A percentile compares a stretch with the other conserved stretches of the same genome.
phyloP scores from a whole-genome alignment of 225 moss, liverwort and hornwort species.

The Physcomitrellopsis africana region DNA sequence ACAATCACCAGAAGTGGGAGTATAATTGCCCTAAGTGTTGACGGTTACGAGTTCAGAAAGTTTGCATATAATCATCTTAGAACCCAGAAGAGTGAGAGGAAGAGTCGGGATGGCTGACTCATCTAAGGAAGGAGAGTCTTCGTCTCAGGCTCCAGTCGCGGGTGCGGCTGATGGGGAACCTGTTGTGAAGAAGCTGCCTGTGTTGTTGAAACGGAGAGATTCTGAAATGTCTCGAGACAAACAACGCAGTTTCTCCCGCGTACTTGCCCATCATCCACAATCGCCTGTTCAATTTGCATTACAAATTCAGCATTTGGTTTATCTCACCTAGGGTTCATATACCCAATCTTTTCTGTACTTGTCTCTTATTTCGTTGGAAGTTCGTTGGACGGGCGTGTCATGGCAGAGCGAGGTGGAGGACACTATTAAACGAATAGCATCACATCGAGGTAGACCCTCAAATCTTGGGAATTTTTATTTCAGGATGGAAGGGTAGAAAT shows the following conservation, averaged over 20 bases:
- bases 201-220: slow-evolving; percentile 46
- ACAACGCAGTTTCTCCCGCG: slow-evolving; percentile 38
- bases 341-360: background rate
- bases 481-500: background rate
- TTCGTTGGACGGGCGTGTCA: slow-evolving; percentile 10
- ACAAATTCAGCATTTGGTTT: background rate
- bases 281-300: background rate
- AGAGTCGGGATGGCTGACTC: slow-evolving; percentile 38
- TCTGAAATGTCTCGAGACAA: slow-evolving; percentile 38
- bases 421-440: slow-evolving; percentile 57
- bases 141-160: background rate
- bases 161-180: background rate
- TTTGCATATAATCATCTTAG: background rate
- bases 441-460: slow-evolving; percentile 51
- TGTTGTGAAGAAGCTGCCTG: slow-evolving; percentile 10
- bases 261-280: slow-evolving; percentile 18
- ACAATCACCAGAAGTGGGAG: background rate
- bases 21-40: background rate
- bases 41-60: slow-evolving; percentile 2
- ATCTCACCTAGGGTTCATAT: no score
- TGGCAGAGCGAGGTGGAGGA: slow-evolving; percentile 57
- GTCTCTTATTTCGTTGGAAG: background rate
- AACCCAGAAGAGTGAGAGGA: background rate
- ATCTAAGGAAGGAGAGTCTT: slow-evolving; percentile 2
- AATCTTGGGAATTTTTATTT: background rate